phyloP scores from a whole-genome alignment of 306 rosid genomes.

The Rosa lucieae region DNA sequence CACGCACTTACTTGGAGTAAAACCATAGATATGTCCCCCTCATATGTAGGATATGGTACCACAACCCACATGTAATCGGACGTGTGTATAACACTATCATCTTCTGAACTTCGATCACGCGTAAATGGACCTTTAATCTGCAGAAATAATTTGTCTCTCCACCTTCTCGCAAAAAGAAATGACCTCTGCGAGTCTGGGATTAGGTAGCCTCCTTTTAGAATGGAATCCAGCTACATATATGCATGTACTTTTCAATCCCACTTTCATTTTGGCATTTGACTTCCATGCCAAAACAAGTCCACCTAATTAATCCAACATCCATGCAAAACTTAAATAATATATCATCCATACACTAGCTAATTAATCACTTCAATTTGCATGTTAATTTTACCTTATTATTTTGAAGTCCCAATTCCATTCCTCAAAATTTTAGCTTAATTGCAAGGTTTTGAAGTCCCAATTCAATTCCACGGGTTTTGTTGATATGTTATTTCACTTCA shows the following conservation, averaged over 20 bases:
- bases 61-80: slow-evolving; percentile 4
- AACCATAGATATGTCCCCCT: not conserved
- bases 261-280: slow-evolving; percentile 8
- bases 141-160: not conserved
- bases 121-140: not conserved
- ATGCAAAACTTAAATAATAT: not conserved
- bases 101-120: not conserved
- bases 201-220: slow-evolving; percentile 8
- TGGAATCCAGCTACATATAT: slow-evolving; percentile 7
- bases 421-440: not conserved
- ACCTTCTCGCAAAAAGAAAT: not conserved
- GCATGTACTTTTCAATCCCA: slow-evolving; percentile 1
- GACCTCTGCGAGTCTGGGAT: not conserved
- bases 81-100: not conserved
- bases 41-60: not conserved
- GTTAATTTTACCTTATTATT: not conserved
- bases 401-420: not conserved
- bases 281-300: not conserved
- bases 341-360: not conserved
- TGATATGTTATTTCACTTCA: not conserved
- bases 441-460: not conserved
- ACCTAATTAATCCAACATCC: not conserved
- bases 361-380: not conserved
- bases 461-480: not conserved
- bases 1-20: not conserved